Evolutionary conservation across 352 stramenopile genomes (phyloP).

Genomic region (Albugo laibachii): DNA sequence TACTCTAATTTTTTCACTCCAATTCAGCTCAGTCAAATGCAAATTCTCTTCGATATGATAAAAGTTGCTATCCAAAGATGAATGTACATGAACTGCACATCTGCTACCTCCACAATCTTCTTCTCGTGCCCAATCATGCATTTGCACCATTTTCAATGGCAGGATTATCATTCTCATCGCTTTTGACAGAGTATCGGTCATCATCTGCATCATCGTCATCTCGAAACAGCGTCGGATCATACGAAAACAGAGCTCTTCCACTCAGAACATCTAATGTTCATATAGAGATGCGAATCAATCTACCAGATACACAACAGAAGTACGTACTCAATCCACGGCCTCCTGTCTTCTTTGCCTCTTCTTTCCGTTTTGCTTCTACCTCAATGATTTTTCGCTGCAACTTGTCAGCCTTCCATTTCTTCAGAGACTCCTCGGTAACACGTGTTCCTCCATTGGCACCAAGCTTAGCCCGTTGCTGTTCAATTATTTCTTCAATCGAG

Average conservation of each 20-base stretch:
- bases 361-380: constrained; percentile 67
- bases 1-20: no score
- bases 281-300: constrained; percentile 2
- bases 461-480: constrained; percentile 75
- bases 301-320: not conserved
- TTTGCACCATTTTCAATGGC: constrained; percentile 11
- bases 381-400: constrained; percentile 44
- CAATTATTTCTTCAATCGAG: constrained; percentile 82
- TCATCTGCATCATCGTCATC: constrained; percentile 80
- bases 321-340: constrained; percentile 69
- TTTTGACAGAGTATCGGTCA: constrained; percentile 59
- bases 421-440: constrained; percentile 74
- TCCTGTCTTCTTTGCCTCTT: constrained; percentile 70
- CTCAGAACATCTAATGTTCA: constrained; percentile 37
- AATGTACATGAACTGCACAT: no score
- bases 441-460: constrained; percentile 67
- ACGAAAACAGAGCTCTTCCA: constrained; percentile 81
- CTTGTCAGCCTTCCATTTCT: constrained; percentile 82
- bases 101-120: no score
- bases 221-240: constrained; percentile 78
- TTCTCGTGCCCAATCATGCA: no score
- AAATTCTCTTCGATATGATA: no score
- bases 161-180: constrained; percentile 18
- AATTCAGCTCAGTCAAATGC: no score
- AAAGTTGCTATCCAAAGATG: no score